Conservation (phyloP, 192 early-diverging fungal species). For the Coemansia sp. region DNA sequence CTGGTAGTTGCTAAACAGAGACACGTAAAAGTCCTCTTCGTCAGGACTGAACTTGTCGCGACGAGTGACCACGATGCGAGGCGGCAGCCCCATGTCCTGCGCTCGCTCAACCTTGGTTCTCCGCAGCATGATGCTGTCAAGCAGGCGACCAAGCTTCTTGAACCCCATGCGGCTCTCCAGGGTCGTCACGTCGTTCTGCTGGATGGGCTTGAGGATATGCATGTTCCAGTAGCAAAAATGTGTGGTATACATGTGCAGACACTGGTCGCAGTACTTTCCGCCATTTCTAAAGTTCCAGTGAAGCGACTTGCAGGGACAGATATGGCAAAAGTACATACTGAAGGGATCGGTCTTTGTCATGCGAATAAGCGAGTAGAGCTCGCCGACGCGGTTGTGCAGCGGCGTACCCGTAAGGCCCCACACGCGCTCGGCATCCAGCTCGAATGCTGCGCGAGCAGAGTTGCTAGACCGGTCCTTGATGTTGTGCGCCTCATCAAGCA, state of each 20-base stretch:
- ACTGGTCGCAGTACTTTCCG: conserved; percentile 56
- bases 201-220: conserved; percentile 89
- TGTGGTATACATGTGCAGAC: conserved; percentile 61
- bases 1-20: conserved; percentile 70
- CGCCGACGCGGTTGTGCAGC: conserved; percentile 90
- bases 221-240: conserved; percentile 88
- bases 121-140: conserved; percentile 86
- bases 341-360: conserved; percentile 82
- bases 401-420: conserved; percentile 93
- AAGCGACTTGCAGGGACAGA: conserved; percentile 66
- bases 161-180: conserved; percentile 59
- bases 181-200: conserved; percentile 49
- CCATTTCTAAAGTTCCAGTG: conserved; percentile 57
- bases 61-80: conserved; percentile 72
- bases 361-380: conserved; percentile 87
- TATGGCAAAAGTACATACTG: conserved; percentile 82
- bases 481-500: conserved; percentile 85
- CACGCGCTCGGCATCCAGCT: conserved; percentile 59
- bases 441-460: conserved; percentile 83
- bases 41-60: conserved; percentile 83
- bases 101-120: conserved; percentile 87
- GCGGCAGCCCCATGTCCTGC: conserved; percentile 83
- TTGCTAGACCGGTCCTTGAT: conserved; percentile 85
- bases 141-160: conserved; percentile 66
- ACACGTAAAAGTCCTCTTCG: conserved; percentile 87